A percentile compares a stretch with the other conserved stretches of the same genome.
Evolutionary conservation across 305 asterid species (phyloP).

Genomic region (Fraxinus xanthoxyloides): DNA sequence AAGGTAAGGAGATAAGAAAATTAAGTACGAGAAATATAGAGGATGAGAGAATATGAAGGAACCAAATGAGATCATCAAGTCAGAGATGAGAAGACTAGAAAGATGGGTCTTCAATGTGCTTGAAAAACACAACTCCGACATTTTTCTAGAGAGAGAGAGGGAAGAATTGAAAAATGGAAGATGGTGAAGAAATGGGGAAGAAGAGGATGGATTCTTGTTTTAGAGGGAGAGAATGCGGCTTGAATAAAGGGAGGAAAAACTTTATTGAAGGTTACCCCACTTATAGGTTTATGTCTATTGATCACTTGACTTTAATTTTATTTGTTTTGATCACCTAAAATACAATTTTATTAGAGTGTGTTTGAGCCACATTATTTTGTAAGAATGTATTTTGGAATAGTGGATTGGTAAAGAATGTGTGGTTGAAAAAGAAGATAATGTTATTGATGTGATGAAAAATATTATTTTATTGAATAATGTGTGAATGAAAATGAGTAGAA

Average conservation of each 20-base stretch:
- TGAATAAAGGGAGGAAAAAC: slow-evolving; percentile 30
- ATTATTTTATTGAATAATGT: too few relatives aligned
- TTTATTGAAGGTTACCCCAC: not conserved
- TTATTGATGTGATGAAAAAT: too few relatives aligned
- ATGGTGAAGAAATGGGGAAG: slow-evolving; percentile 33
- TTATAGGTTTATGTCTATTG: not conserved
- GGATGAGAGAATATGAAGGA: slow-evolving; percentile 45
- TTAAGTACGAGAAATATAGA: not conserved
- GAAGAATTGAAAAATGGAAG: slow-evolving; percentile 24
- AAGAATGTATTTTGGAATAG: too few relatives aligned
- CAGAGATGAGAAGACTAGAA: slow-evolving; percentile 29
- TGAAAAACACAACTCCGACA: slow-evolving; percentile 50
- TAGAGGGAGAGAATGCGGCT: slow-evolving; percentile 59
- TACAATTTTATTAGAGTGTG: not conserved
- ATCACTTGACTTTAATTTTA: not conserved
- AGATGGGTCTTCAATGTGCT: slow-evolving; percentile 21
- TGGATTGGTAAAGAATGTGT: too few relatives aligned
- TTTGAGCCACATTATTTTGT: too few relatives aligned
- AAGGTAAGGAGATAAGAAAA: slow-evolving; percentile 60
- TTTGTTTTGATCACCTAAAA: not conserved
- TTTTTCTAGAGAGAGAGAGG: slow-evolving; percentile 9
- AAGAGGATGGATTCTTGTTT: slow-evolving; percentile 21
- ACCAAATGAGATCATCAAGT: slow-evolving; percentile 27
- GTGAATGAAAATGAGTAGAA: too few relatives aligned
- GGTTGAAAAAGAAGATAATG: too few relatives aligned